These are phyloP conservation scores for Hura crepitans DNA, from an alignment of 441 rosid genomes.

Conservation along the genomic window DNA sequence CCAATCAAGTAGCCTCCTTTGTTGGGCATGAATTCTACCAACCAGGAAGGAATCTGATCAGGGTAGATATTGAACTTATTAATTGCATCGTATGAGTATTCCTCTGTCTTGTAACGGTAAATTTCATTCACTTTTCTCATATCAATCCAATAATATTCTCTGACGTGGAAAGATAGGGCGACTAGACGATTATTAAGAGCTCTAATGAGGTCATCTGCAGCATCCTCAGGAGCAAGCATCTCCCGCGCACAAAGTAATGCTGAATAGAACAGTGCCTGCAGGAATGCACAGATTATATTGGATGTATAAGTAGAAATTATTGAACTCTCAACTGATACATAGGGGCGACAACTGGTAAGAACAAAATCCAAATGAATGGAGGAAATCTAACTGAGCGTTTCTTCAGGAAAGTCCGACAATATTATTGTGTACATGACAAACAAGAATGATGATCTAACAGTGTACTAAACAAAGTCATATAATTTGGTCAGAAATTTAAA, in stretches of 20 bases:
- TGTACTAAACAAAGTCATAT: neutral
- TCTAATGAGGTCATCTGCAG: slow-evolving; percentile 67
- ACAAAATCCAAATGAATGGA: neutral
- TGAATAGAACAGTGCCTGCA: slow-evolving; percentile 79
- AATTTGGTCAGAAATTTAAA: neutral
- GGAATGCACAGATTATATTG: neutral
- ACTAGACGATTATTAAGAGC: slow-evolving; percentile 79
- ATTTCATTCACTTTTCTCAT: slow-evolving; percentile 38
- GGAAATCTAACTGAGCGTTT: neutral
- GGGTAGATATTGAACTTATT: slow-evolving; percentile 90
- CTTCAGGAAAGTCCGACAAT: neutral
- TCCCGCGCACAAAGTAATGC: slow-evolving; percentile 71
- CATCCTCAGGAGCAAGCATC: slow-evolving; percentile 80
- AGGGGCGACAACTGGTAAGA: neutral
- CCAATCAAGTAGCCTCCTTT: slow-evolving; percentile 44
- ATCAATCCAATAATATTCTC: slow-evolving; percentile 69
- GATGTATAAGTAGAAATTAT: neutral
- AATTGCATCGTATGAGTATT: slow-evolving; percentile 82
- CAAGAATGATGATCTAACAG: neutral
- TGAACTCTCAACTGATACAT: neutral
- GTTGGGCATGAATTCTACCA: slow-evolving; percentile 40
- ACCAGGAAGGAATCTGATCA: slow-evolving; percentile 46
- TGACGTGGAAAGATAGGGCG: slow-evolving; percentile 78
- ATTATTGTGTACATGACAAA: neutral
- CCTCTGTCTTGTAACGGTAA: slow-evolving; percentile 45